Conservation (phyloP, 768 basidiomycete genomes). For the Pleurotus pulmonarius region DNA sequence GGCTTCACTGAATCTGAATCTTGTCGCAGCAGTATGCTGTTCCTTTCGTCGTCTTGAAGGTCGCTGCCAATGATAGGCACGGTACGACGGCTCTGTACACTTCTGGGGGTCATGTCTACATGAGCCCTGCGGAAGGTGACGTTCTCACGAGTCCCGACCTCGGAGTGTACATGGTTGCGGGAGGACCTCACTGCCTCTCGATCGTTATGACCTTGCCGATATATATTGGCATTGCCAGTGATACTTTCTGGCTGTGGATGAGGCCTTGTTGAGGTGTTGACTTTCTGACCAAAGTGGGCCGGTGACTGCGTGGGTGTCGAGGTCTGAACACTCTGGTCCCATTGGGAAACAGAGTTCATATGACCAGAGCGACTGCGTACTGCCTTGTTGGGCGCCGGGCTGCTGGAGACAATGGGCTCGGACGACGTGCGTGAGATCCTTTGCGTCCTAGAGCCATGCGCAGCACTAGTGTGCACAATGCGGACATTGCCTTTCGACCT, state of each 20-base stretch:
- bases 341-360: background rate
- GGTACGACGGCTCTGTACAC: too few species aligned
- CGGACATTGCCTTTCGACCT: constrained; percentile 24
- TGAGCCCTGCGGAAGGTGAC: background rate
- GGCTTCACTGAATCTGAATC: background rate
- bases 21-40: background rate
- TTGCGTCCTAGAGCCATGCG: background rate
- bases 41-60: background rate
- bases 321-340: background rate
- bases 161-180: background rate
- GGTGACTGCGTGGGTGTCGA: background rate
- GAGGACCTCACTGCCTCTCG: background rate
- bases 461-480: constrained; percentile 13
- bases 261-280: background rate
- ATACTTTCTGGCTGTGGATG: background rate
- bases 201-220: background rate
- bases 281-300: background rate
- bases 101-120: background rate
- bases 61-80: background rate
- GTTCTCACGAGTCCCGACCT: background rate
- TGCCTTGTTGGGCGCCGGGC: background rate
- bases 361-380: background rate
- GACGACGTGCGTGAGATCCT: background rate
- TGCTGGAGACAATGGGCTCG: background rate
- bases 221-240: background rate